Evolutionary conservation across 1,284 basidiomycete species (phyloP).

Genomic region (Peniophora sp.): DNA sequence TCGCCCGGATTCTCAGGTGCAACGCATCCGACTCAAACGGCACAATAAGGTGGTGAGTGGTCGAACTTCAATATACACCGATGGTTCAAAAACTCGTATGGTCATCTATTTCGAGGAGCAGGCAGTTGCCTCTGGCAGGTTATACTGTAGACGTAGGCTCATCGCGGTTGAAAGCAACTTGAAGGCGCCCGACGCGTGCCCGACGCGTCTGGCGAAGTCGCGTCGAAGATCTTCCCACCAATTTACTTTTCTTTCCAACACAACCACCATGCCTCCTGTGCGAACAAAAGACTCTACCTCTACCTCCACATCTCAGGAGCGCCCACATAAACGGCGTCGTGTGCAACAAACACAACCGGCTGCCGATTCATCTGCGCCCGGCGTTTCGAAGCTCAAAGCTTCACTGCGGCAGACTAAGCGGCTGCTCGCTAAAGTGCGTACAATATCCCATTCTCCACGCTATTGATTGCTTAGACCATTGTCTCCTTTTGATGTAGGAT

Average conservation of each 20-base stretch:
- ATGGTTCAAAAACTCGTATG: no score
- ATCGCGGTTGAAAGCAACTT: no score
- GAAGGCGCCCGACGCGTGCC: no score
- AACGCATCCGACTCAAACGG: no score
- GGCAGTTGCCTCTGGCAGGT: no score
- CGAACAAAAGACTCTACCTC: constrained; percentile 4
- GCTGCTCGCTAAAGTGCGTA: constrained; percentile 64
- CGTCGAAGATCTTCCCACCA: no score
- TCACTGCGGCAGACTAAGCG: constrained; percentile 72
- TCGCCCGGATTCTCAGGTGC: no score
- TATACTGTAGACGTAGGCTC: no score
- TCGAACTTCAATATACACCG: no score
- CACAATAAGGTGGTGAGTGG: no score
- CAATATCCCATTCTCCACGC: background rate
- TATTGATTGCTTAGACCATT: background rate
- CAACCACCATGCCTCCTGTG: constrained; percentile 4
- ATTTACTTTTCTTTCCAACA: background rate
- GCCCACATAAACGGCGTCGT: constrained; percentile 3
- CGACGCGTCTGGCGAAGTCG: no score
- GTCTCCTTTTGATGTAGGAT: constrained; percentile 43
- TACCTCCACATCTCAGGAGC: background rate
- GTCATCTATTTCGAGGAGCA: no score
- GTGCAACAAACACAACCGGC: constrained; percentile 5
- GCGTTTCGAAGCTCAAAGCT: constrained; percentile 76
- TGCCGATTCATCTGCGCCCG: constrained; percentile 29